Conservation (phyloP, 2,329 filamentous ascomycete species). For the Pestalotiopsis fici region DNA sequence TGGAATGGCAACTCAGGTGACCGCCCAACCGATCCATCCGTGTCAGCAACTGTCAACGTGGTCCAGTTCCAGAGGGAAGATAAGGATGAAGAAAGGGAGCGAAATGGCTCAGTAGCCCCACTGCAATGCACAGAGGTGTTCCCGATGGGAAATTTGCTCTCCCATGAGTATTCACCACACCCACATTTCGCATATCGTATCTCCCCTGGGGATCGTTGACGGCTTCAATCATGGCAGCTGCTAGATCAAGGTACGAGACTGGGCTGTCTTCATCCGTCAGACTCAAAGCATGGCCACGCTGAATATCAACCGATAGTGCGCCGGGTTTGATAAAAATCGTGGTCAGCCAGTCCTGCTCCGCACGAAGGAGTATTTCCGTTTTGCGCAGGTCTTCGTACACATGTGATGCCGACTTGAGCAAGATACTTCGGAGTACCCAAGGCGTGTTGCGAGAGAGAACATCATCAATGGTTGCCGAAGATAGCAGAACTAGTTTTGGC, state of each 20-base stretch:
- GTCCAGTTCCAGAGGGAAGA: not conserved
- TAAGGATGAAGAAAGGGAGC: constrained; percentile 35
- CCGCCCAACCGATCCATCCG: too few species aligned
- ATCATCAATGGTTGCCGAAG: constrained; percentile 41
- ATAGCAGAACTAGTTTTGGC: constrained; percentile 43
- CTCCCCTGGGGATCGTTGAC: constrained; percentile 32
- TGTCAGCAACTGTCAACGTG: too few species aligned
- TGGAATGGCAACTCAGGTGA: too few species aligned
- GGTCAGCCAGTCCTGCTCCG: constrained; percentile 35
- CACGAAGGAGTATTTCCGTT: constrained; percentile 37
- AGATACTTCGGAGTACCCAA: constrained; percentile 24
- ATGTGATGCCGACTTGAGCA: constrained; percentile 32
- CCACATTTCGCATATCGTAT: constrained; percentile 25
- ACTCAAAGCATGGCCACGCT: constrained; percentile 41
- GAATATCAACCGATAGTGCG: constrained; percentile 34
- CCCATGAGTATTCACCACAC: constrained; percentile 28
- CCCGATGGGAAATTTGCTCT: constrained; percentile 33
- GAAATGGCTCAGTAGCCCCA: constrained; percentile 32
- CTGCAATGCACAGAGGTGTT: constrained; percentile 30
- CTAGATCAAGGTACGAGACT: constrained; percentile 43
- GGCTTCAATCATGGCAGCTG: constrained; percentile 49
- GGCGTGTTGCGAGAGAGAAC: constrained; percentile 34
- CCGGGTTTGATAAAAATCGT: constrained; percentile 44
- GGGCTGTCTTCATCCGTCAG: constrained; percentile 36
- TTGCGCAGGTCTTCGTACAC: constrained; percentile 38